These are phyloP conservation scores for Raddia guianensis DNA, from an alignment of 176 grass and related monocot species.

Conservation along the genomic window DNA sequence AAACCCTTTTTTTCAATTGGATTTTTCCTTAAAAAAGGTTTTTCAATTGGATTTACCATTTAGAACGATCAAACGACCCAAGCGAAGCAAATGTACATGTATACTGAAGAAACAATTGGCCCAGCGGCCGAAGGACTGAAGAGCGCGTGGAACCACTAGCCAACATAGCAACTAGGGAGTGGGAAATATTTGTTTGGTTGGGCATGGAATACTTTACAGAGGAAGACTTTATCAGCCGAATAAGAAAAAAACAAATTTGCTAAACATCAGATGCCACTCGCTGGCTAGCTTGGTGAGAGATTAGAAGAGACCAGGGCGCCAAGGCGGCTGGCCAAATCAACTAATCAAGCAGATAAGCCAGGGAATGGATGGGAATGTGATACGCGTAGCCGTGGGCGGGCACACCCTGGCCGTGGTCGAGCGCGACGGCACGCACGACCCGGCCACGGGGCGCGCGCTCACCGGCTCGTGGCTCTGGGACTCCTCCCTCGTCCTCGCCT, in stretches of 20 bases:
- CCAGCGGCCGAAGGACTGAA: no score
- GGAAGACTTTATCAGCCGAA: background rate
- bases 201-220: background rate
- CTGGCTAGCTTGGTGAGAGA: background rate
- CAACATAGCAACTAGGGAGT: no score
- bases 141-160: no score
- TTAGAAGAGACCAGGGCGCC: background rate
- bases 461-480: slow-evolving; percentile 84
- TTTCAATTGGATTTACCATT: background rate
- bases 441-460: slow-evolving; percentile 54
- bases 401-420: slow-evolving; percentile 50
- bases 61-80: background rate
- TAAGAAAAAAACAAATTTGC: background rate
- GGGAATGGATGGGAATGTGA: slow-evolving; percentile 7
- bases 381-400: slow-evolving; percentile 44
- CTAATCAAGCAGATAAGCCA: background rate
- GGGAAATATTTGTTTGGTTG: background rate
- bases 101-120: no score
- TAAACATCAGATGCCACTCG: background rate
- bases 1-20: no score
- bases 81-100: no score
- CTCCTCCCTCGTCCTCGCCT: slow-evolving; percentile 52
- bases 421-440: slow-evolving; percentile 51
- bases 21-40: no score
- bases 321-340: background rate